phyloP scores from a whole-genome alignment of 805 yeast species.

The Monosporozyma aquatica region DNA sequence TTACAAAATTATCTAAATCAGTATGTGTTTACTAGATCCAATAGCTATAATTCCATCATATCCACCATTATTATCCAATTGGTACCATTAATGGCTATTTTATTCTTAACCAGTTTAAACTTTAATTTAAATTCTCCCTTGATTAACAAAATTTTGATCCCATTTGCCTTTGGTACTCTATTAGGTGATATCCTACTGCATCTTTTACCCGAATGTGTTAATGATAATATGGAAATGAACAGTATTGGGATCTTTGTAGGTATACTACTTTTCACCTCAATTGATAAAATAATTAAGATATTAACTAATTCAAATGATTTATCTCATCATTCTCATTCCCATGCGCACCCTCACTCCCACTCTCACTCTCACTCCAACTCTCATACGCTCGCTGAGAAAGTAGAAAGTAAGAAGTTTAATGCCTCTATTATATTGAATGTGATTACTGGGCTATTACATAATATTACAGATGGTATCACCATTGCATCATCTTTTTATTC shows the following conservation, averaged over 20 bases:
- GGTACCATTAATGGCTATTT: constrained; percentile 50
- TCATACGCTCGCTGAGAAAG: constrained; percentile 25
- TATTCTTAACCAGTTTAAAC: background rate
- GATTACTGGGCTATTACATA: constrained; percentile 64
- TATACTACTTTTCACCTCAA: constrained; percentile 47
- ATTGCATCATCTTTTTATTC: constrained; percentile 61
- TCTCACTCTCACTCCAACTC: constrained; percentile 37
- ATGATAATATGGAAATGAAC: constrained; percentile 31
- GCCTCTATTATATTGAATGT: constrained; percentile 56
- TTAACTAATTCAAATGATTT: constrained; percentile 14
- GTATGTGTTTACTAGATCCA: constrained; percentile 22
- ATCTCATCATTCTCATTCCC: constrained; percentile 36
- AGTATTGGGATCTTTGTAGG: constrained; percentile 55
- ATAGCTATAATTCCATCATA: constrained; percentile 52
- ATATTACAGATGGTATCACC: constrained; percentile 71
- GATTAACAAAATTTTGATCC: constrained; percentile 35
- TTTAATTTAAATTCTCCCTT: background rate
- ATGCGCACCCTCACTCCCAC: constrained; percentile 32
- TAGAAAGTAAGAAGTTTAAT: constrained; percentile 19
- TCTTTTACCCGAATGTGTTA: constrained; percentile 50
- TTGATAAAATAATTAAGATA: constrained; percentile 54
- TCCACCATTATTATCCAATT: constrained; percentile 60
- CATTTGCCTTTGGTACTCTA: constrained; percentile 71
- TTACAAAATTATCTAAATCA: constrained; percentile 7
- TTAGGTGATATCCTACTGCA: constrained; percentile 70